Base-by-base conservation (phyloP, 768 basidiomycete species). In the Boletus sensibilis region DNA sequence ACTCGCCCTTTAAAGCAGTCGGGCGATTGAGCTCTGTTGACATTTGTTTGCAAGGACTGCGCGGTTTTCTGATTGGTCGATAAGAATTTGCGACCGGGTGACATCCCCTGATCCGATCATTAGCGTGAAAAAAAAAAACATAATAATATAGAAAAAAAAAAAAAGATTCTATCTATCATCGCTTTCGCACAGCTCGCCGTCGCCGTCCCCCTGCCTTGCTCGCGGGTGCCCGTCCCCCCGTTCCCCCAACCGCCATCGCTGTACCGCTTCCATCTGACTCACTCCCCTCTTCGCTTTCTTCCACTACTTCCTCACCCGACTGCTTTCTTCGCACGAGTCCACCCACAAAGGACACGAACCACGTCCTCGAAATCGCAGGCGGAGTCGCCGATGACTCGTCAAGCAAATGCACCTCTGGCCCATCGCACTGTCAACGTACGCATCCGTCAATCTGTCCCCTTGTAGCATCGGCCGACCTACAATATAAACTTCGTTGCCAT, bases 401-500 rank as follows among this genome's bases (percentile, higher is more conserved):
- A 44, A 90, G 74, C 16, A 77, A 73, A 35, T 85, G 77, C 64
- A 84, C 72, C 14, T 79, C 88, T 5, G 81, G 76, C 11, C 77
- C 70, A 35, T 90, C 87, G 54, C 84, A 76, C 90, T 92, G 57
- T 51, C 50, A 55, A 35, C 45, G 44, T 43, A 39, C 29, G 39
- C 34, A 34, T 53, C 39, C 41, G 37, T 68, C 52, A 63, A 46
- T 43, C 27, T 42, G 21, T 54, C 50, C 52, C 56, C n/a, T 46
- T 38, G 29, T 47, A 35, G 31, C 57, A 52, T 59, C 63, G 53
- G 50, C 54, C 37, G 45, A 80, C 88, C 70, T 67, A 92, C 90
- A 54, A 93, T 78, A 73, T 82, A 94, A 39, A 94, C 90, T 37
- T 85, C 67, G 41, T 81, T 75, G 42, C 85, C 85, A 56, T 92